These are phyloP conservation scores for Prototheca wickerhamii DNA, from an alignment of 163 green algal species.

Conservation along the genomic window DNA sequence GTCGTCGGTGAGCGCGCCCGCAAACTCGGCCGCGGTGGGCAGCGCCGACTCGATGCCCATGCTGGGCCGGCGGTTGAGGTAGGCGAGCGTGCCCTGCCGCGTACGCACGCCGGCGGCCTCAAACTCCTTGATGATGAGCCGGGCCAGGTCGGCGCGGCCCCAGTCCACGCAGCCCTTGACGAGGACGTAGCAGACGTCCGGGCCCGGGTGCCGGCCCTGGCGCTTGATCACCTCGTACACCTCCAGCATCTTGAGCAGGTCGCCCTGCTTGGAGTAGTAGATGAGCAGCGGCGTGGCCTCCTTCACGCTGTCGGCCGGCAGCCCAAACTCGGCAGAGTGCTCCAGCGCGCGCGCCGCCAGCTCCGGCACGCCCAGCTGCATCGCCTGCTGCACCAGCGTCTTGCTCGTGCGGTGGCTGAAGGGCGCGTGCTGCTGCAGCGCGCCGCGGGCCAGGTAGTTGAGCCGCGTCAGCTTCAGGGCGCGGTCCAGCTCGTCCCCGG, in stretches of 20 bases:
- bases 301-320: conserved; percentile 25
- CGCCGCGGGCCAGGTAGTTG: conserved; percentile 33
- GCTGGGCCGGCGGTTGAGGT: conserved; percentile 14
- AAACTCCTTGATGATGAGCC: conserved; percentile 24
- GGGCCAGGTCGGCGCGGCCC: conserved; percentile 24
- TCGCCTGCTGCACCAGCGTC: conserved; percentile 23
- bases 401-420: conserved; percentile 27
- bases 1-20: background rate
- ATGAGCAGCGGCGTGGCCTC: conserved; percentile 32
- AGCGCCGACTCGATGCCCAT: background rate
- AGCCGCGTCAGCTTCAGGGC: conserved; percentile 28
- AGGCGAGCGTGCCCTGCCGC: conserved; percentile 25
- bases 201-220: conserved; percentile 15
- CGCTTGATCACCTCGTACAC: conserved; percentile 32
- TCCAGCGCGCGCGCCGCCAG: conserved; percentile 19
- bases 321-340: conserved; percentile 21
- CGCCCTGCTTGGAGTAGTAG: conserved; percentile 35
- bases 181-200: conserved; percentile 37
- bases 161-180: conserved; percentile 38
- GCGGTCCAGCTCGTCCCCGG: conserved; percentile 28
- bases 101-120: conserved; percentile 21
- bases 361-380: conserved; percentile 28
- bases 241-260: conserved; percentile 28
- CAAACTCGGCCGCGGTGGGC: background rate
- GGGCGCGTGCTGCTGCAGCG: conserved; percentile 32